Base-by-base conservation (phyloP, 805 yeast genomes). In the Candida piceae region DNA sequence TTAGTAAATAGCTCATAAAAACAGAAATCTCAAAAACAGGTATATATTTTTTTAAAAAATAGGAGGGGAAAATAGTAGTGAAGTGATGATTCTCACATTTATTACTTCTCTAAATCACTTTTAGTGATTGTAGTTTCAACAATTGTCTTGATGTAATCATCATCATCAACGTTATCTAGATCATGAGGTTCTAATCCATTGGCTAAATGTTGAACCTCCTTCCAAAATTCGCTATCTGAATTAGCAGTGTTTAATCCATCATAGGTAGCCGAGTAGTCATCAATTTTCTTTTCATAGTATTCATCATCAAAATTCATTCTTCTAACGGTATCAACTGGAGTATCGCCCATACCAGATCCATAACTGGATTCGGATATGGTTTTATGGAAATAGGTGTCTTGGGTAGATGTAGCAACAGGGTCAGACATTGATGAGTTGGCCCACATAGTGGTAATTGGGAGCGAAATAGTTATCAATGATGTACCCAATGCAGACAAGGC, bases 401-500 rank as follows among this genome's bases (percentile, higher is more conserved):
- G 48, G 5, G 57, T 46, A 1, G 78, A 66, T 3, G 63, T 61
- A 16, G 79, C 70, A 7, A 47, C 48, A 4, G 69, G 39, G 2
- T 69, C 52, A 38, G 74, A 74, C 48, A 80, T 78, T 1, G 81
- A 69, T 2, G 87, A 66, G 4, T 80, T 66, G 0, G 96, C 95
- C 97, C 97, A 88, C 73, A 88, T 72, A 0, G 95, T 76, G 0
- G 95, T 78, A 33, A 89, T 59, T 1, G 96, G 96, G 36, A 88
- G 64, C 4, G 89, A 83, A 19, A 85, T 53, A 0, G 83, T 81
- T 15, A 83, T 79, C 5, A 87, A 48, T 17, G 84, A 63, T 2
- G 76, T 62, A 2, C 85, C 76, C 20, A 84, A 52, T 4, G 80
- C 69, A 17, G 71, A 56, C 46, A 78, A 42, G 25, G 70, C 55